These are phyloP conservation scores for Fimicolochytrium jonesii DNA, from an alignment of 192 early-diverging fungal species.

Conservation along the genomic window DNA sequence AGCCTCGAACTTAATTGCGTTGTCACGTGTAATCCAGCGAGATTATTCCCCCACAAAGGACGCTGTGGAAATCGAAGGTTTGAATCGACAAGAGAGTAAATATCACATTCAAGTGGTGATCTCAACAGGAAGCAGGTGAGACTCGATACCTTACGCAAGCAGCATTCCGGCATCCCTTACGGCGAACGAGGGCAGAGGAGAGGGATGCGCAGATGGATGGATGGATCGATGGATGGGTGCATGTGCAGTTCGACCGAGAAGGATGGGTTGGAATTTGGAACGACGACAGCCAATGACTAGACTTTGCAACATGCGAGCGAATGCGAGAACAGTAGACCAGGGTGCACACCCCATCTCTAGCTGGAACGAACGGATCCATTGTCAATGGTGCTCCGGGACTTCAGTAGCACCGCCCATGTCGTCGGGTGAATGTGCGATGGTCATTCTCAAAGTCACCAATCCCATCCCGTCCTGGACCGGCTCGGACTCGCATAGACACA, in stretches of 20 bases:
- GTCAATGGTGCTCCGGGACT: no score
- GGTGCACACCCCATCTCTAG: neutral
- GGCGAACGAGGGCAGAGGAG: no score
- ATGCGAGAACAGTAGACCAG: neutral
- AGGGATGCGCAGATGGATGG: constrained; percentile 1
- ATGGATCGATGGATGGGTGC: neutral
- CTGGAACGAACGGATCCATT: no score
- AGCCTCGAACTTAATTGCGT: neutral
- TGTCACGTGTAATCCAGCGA: neutral
- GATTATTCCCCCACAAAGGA: neutral
- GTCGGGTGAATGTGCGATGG: no score
- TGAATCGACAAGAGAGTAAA: no score
- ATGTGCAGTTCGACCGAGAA: neutral
- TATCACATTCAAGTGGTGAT: neutral
- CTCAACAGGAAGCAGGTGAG: neutral
- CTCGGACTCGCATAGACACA: no score
- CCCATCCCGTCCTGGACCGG: no score
- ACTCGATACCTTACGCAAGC: neutral
- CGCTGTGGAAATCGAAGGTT: no score
- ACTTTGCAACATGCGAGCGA: neutral
- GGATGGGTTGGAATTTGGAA: neutral
- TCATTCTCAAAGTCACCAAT: no score
- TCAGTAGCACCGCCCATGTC: no score
- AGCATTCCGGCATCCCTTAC: neutral
- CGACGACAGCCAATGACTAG: neutral